Base-by-base conservation (phyloP, 1,139 yeast genomes). In the Arxiozyma bovina region DNA sequence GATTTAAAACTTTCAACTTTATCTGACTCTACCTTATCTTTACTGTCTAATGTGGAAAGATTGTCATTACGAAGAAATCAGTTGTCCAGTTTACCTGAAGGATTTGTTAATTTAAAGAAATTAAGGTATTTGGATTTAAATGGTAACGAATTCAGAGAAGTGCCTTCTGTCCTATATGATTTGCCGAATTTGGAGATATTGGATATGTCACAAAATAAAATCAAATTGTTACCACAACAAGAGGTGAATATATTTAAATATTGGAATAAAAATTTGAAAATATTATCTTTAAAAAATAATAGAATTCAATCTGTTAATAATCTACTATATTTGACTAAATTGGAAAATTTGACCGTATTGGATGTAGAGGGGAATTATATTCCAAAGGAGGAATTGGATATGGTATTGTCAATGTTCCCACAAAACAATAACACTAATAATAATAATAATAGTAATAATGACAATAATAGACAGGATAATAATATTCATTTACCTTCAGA, bases 351-450 rank as follows among this genome's bases (percentile, higher is more conserved):
- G 52, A 77, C 79, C 57, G 77, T 85, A 52, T 72, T 87, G n/a
- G 93, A 86, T 63, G 74, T 85, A 5, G 82, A 81, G n/a, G 81
- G 78, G 43, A 87, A 87, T 60, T 89, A 90, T 1, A 74, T 87
- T 17, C 79, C 78, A 25, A 69, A 72, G 1, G 86, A 81, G 55
- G 83, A 87, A 80, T 73, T 83, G 3, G 75, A 73, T 9, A 77
- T 77, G 52, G 72, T 85, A 51, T 78, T 79, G 60, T 64, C 66
- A 7, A 77, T 78, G 60, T 61, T 66, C 7, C 65, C 69, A 38
- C 49, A 46, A 11, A 52, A 58, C 21, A 51, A 59, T 1, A 30
- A 63, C 20, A 53, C 4, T 23, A 23, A 6, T 23, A 27, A 27
- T 27, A 27, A 11, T 27, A 27, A 7, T 27, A 27, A 58, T 1